A percentile compares a stretch with the other conserved stretches of the same genome.
Conservation (phyloP, 192 early-diverging fungal genomes). For the Coemansia sp. region DNA sequence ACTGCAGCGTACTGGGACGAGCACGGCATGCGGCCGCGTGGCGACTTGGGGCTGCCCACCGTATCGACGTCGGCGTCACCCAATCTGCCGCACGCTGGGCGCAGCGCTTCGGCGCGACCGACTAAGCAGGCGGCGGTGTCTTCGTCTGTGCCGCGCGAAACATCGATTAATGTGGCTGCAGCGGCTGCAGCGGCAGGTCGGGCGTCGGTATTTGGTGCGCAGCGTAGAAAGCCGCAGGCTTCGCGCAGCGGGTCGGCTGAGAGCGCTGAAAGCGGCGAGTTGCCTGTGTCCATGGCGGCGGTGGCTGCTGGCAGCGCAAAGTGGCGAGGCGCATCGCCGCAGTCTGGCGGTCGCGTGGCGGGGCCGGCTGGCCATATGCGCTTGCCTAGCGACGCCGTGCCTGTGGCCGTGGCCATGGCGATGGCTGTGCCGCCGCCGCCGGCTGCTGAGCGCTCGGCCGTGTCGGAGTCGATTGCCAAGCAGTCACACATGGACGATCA, state of each 20-base stretch:
- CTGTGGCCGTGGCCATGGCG: too few species aligned
- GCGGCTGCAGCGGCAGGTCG: background rate
- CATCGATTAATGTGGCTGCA: too few species aligned
- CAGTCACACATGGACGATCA: conserved; percentile 46
- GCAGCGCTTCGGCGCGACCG: too few species aligned
- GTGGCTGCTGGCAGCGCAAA: conserved; percentile 1
- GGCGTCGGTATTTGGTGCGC: background rate
- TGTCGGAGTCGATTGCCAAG: conserved; percentile 39
- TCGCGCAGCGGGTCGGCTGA: background rate
- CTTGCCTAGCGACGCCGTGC: too few species aligned
- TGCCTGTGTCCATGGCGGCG: conserved; percentile 6
- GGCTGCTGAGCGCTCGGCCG: conserved; percentile 2
- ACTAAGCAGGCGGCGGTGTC: too few species aligned
- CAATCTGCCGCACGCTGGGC: conserved; percentile 16
- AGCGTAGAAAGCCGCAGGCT: conserved; percentile 8
- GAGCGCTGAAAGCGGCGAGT: conserved; percentile 2
- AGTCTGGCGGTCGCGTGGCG: conserved; percentile 3
- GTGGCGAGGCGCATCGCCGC: conserved; percentile 9
- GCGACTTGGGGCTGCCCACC: conserved; percentile 15
- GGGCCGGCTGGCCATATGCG: too few species aligned
- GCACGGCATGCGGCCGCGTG: background rate
- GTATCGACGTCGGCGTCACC: conserved; percentile 37
- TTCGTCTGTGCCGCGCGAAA: too few species aligned
- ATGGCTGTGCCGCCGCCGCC: background rate
- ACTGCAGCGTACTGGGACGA: background rate